Evolutionary conservation across 1,284 basidiomycete genomes (phyloP), one percentile per base, ranked within the genome.

Genomic region (Irpex sp.): DNA sequence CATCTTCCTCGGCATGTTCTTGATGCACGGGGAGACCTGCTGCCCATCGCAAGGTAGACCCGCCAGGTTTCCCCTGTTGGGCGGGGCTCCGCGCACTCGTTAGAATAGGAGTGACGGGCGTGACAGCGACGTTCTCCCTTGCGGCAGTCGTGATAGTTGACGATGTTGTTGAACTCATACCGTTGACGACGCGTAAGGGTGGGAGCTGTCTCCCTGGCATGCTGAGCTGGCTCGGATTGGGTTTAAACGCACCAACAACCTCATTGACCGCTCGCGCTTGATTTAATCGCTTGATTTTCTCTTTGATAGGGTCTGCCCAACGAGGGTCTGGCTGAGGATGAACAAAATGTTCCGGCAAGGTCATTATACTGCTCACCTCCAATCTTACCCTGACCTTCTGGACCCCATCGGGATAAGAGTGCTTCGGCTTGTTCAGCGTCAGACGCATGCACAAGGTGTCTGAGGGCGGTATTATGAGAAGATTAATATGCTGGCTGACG

Each of bases 401-500:
- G 88, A 40, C 92, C 90, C 96, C 96, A 97, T 65, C 94, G 83
- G 68, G 86, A 88, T 60, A 98, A 85, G 63, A 98, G 84, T 37
- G 92, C 94, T 73, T 94, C 92, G 36, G 94, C 89, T 75, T 98
- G 94, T 77, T 95, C 93, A 21, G 88, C 93, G 76, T 97, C 93
- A 63, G 93, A 96, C 17, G 96, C 94, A 77, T 98, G 96, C 21
- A 96, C 89, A 65, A 97, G 84, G 76, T 98, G 96, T 59, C 94
- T 96, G 71, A 40, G 61, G 70, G 66, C 71, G 68, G 38, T 66
- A 60, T 67, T 67, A 61, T 44, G 11, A 62, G 66, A 56, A 64
- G 65, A 61, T 67, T 54, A 51, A 60, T 44, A 19, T 52, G 62
- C 15, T n/a, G 13, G 26, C 57, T 9, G 11, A 59, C 31, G 31